Evolutionary conservation across 352 stramenopile species (phyloP), one percentile per base, ranked within the genome.

Genomic region (Phytophthora kernoviae): DNA sequence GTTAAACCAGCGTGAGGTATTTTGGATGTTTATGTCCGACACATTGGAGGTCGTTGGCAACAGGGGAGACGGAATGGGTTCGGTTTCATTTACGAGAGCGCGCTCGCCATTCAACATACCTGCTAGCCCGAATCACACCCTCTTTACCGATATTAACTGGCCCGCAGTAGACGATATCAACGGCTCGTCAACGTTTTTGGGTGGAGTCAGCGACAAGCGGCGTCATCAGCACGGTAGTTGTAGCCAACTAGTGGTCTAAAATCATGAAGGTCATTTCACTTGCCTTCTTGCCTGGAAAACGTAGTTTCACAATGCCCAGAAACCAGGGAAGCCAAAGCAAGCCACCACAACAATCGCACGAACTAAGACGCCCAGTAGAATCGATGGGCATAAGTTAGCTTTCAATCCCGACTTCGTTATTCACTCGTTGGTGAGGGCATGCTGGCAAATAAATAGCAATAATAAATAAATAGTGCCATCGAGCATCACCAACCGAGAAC

Each of bases 21-120:
- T 64, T 10, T 12, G 22, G 27, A 46, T 62, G 22, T 65, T 61
- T 14, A 55, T 63, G 4, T 63, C 52, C 20, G 3, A 59, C 45
- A 5, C 42, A 49, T 2, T 62, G 57, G 15, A 21, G 21, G 1
- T 26, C 6, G 5, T 54, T 45, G 0, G 53, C 72, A 58, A 41
- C 77, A 87, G 5, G 72, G 72, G 4, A 71, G 60, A 84, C 84
- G 24, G 60, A 51, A 46, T 75, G 84, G n/a, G 65, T 32, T 51
- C 79, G 61, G 5, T 61, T 46, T 14, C 33, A 50, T 27, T 82
- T 61, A 33, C 74, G 77, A 37, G 73, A 83, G 66, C 59, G 34
- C 65, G 65, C 3, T 59, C 65, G 49, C 71, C 71, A 41, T 81
- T 68, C 17, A 72, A 55, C 77, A 87, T 27, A 68, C 21, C 10